Percentiles rank a stretch among this genome's conserved stretches.
Conservation (phyloP, 257 asterid species). For the Nyctanthes arbortristis region DNA sequence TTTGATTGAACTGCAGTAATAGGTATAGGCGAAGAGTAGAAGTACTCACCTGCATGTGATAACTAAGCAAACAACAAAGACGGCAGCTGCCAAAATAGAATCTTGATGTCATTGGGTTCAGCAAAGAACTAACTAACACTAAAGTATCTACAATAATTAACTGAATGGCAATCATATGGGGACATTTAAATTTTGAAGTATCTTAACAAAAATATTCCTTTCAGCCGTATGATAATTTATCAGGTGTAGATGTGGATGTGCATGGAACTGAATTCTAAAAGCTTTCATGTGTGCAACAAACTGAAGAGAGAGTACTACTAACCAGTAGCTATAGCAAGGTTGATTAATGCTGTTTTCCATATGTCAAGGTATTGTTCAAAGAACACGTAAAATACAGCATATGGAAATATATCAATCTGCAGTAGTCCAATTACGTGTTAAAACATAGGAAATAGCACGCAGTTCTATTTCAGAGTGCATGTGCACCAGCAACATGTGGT, state of each 20-base stretch:
- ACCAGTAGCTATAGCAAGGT: constrained; percentile 91
- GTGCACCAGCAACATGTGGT: too few species aligned
- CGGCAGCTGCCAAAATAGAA: constrained; percentile 63
- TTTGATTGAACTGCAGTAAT: too few species aligned
- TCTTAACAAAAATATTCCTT: neutral
- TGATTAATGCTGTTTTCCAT: constrained; percentile 88
- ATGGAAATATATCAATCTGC: constrained; percentile 92
- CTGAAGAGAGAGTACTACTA: constrained; percentile 23
- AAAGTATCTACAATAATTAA: neutral
- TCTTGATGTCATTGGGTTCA: constrained; percentile 16
- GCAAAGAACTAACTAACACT: neutral
- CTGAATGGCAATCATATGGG: neutral
- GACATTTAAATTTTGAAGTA: too few species aligned
- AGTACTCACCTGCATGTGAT: too few species aligned
- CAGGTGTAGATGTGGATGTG: too few species aligned
- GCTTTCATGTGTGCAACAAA: neutral
- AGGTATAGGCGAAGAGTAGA: too few species aligned
- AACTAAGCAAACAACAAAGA: constrained; percentile 86
- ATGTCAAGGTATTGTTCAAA: constrained; percentile 91
- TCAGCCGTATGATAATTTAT: neutral
- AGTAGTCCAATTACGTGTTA: constrained; percentile 26
- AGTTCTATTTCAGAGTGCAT: too few species aligned
- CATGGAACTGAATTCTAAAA: too few species aligned
- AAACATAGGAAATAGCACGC: too few species aligned
- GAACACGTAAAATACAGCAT: constrained; percentile 84